A percentile compares a stretch with the other conserved stretches of the same genome.
Evolutionary conservation across 768 basidiomycete genomes (phyloP).

Genomic region (Boletus bicolor): DNA sequence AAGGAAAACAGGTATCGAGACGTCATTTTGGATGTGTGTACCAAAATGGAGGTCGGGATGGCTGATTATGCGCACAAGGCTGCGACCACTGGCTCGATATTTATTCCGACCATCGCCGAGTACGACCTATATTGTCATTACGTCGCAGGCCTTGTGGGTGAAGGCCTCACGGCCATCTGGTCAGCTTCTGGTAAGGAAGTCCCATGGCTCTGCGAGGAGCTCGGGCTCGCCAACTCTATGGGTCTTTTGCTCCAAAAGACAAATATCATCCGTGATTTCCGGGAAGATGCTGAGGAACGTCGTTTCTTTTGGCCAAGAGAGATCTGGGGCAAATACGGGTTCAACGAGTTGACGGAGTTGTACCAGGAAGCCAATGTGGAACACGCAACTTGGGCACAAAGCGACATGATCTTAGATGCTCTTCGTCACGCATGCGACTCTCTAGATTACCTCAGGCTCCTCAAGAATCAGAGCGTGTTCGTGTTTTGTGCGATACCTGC

Average conservation of each 20-base stretch:
- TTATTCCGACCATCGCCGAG: slow-evolving; percentile 73
- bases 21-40: slow-evolving; percentile 78
- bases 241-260: slow-evolving; percentile 97
- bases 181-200: slow-evolving; percentile 82
- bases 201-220: slow-evolving; percentile 67
- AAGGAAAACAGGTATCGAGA: slow-evolving; percentile 53
- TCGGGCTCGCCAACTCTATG: slow-evolving; percentile 90
- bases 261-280: slow-evolving; percentile 94
- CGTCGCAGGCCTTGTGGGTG: slow-evolving; percentile 96
- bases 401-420: slow-evolving; percentile 86
- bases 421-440: slow-evolving; percentile 80
- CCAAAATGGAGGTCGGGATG: slow-evolving; percentile 94
- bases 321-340: slow-evolving; percentile 82
- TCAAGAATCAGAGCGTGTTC: slow-evolving; percentile 91
- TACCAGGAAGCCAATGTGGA: slow-evolving; percentile 52
- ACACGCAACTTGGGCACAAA: slow-evolving; percentile 77
- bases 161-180: slow-evolving; percentile 88
- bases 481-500: slow-evolving; percentile 95
- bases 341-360: slow-evolving; percentile 70
- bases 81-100: slow-evolving; percentile 63
- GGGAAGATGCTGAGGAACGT: slow-evolving; percentile 82
- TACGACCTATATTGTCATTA: slow-evolving; percentile 99
- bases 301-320: slow-evolving; percentile 95
- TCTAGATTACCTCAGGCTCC: slow-evolving; percentile 82
- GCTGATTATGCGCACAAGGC: slow-evolving; percentile 90